Conservation (phyloP, 805 yeast species). For the Maudiozyma pseudohumilis region DNA sequence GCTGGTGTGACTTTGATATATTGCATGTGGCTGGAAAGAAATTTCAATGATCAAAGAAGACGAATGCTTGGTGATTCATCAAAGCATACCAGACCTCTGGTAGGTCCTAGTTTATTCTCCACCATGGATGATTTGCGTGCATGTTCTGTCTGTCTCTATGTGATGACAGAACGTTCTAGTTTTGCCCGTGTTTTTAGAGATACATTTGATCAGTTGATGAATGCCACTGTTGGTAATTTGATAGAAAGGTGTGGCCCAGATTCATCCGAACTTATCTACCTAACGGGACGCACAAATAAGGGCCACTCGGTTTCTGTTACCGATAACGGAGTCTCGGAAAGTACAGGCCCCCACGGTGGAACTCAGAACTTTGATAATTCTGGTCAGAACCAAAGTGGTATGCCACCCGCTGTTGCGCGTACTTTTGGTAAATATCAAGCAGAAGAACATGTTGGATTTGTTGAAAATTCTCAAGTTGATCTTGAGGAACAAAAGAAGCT, state of each 20-base stretch:
- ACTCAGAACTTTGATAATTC: too few relatives aligned
- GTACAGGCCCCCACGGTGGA: too few relatives aligned
- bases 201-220: constrained; percentile 56
- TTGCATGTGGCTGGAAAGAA: constrained; percentile 59
- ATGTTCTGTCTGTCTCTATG: constrained; percentile 57
- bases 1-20: constrained; percentile 61
- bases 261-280: constrained; percentile 45
- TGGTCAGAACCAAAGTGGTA: constrained; percentile 38
- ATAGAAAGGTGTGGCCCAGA: constrained; percentile 56
- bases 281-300: neutral
- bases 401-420: constrained; percentile 52
- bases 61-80: constrained; percentile 45
- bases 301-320: neutral
- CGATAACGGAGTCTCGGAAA: too few relatives aligned
- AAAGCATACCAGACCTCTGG: constrained; percentile 50
- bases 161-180: constrained; percentile 55
- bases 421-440: constrained; percentile 29
- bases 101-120: constrained; percentile 43
- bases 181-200: constrained; percentile 55
- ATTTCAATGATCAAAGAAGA: constrained; percentile 47
- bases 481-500: constrained; percentile 40
- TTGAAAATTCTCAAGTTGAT: constrained; percentile 32
- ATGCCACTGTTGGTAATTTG: constrained; percentile 52
- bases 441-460: constrained; percentile 28
- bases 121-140: constrained; percentile 56